Evolutionary conservation across 768 basidiomycete genomes (phyloP), one percentile per base, ranked within the genome.

Genomic region (Exidia glandulosa): DNA sequence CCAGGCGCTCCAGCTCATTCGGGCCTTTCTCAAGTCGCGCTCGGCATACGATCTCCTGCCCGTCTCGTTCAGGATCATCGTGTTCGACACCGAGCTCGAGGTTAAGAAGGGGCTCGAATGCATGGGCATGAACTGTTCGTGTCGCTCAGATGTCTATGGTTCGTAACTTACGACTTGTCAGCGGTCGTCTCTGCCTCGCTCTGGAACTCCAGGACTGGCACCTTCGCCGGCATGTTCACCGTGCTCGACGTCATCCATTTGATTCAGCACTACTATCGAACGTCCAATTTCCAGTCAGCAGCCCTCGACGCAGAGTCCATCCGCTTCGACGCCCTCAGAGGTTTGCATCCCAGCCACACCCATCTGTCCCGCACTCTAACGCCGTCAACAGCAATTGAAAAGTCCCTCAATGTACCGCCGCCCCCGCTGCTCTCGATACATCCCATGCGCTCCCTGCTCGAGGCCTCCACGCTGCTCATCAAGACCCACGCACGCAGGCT

Each of bases 191-290:
- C 96, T 4, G 96, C 96, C 0, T 95, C 96, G 13, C 78, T 99
- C 29, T 99, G 95, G 92, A 95, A 97, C 76, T 95, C 93, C 71
- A 90, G 93, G 64, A 84, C 82, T 62, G 94, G 91, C 3, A 83
- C 79, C 45, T 99, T 99, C 68, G 91, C 92, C 9, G 96, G 96
- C 62, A 98, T 99, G 95, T 88, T 99, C 68, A 99, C 96, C 9
- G 92, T 98, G n/a, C 82, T 93, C 60, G 96, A 99, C 72, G 94
- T 99, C 71, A 97, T 99, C 60, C 96, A 99, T 71, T 84, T 99
- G 64, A 98, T 99, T 64, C 96, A 99, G 68, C 96, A 94, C 75
- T 99, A 97, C 73, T 96, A 97, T 73, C 84, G 86, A 54, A 90
- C 87, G 2, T 85, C 88, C 32, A 85, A 85, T 36, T 88, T 84